Percentiles rank a stretch among this genome's conserved stretches.
These are phyloP conservation scores for Musa balbisiana DNA, from an alignment of 202 grass and related monocot genomes.

Conservation along the genomic window DNA sequence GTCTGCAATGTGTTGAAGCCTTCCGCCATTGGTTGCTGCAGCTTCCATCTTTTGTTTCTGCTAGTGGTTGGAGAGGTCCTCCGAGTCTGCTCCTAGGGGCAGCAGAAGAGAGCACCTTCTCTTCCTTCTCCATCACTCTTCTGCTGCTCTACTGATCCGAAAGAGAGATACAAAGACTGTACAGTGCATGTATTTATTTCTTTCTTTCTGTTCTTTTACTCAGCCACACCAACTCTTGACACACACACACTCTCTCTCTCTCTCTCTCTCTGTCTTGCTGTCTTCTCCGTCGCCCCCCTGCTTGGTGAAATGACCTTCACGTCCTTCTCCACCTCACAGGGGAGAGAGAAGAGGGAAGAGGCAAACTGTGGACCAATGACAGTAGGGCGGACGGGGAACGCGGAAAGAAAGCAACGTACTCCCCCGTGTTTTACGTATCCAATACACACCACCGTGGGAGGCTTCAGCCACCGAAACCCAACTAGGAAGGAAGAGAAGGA, in stretches of 20 bases:
- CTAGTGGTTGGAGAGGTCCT: neutral
- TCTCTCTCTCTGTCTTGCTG: neutral
- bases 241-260: no score
- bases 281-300: neutral
- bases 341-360: neutral
- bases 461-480: neutral
- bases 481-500: neutral
- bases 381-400: neutral
- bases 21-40: neutral
- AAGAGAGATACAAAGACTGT: neutral
- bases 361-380: no score
- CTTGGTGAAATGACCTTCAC: neutral
- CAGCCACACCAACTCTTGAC: neutral
- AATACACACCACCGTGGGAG: neutral
- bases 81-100: neutral
- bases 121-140: neutral
- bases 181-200: neutral
- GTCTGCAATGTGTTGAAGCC: neutral
- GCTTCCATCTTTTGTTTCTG: neutral
- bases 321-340: neutral
- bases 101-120: neutral
- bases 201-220: neutral
- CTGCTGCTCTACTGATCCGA: neutral
- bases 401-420: conserved; percentile 2
- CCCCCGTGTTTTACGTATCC: conserved; percentile 11